Base-by-base conservation (phyloP, 768 basidiomycete genomes). In the Filobasidium floriforme region DNA sequence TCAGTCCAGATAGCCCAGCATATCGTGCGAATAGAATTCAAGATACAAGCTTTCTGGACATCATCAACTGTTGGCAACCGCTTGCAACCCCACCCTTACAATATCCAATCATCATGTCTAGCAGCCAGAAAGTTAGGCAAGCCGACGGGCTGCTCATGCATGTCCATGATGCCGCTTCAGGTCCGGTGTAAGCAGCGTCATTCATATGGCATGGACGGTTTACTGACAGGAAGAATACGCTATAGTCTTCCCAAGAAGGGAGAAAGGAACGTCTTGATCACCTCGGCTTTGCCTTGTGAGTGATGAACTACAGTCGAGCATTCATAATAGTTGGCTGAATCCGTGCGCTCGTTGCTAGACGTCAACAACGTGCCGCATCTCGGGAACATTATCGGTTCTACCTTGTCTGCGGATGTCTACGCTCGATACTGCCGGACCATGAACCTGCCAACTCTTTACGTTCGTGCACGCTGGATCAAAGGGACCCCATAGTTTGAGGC, bases 321-420 rank as follows among this genome's bases (percentile, higher is more conserved):
- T 40, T 2, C 14, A 49, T 12, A 60, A 40, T 7, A 2, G 5
- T 41, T 9, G 7, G 59, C 59, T 60, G 7, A 37, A 41, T 1
- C 61, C 19, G 10, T 22, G 10, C 19, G 3, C 4, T 15, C 26
- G 7, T 1, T 57, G 6, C 4, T 64, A 79, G 78, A 80, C 68
- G 79, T 80, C 79, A 97, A 97, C 78, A 97, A 97, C 73, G 93
- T 96, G 12, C 92, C 94, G 28, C 92, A 97, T 82, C 84, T 96
- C 52, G 92, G 93, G 86, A 75, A 72, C 83, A 69, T 68, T 32
- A 69, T 67, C 52, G 68, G 68, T 67, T 98, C 94, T 71, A 92
- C 89, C 7, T 83, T 98, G 37, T 97, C 93, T 73, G 96, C 96
- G 1, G 96, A 98, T 77, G 93, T 98, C 41, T 98, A 88, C 79